Evolutionary conservation across 75 land plant species (phyloP).

Genomic region (Isoetes taiwanensis): DNA sequence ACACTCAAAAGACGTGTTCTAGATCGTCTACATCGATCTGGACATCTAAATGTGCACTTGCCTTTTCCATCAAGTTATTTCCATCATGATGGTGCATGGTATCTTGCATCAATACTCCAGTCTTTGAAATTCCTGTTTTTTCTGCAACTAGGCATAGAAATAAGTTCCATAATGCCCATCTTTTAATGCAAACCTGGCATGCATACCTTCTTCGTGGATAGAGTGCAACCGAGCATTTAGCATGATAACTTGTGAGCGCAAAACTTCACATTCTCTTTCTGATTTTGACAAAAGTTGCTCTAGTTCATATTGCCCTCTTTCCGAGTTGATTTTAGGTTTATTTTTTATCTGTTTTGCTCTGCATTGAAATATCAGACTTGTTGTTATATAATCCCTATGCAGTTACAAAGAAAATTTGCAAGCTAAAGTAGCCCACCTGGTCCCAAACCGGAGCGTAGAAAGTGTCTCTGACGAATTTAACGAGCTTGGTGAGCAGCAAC

Average conservation of each 20-base stretch:
- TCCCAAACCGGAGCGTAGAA: not conserved
- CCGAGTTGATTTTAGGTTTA: not conserved
- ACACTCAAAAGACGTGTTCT: not conserved
- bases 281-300: not conserved
- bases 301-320: not conserved
- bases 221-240: constrained; percentile 1
- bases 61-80: not conserved
- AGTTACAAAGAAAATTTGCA: not conserved
- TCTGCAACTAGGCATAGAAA: not conserved
- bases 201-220: not conserved
- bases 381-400: not conserved
- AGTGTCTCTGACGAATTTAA: not conserved
- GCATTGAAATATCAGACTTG: not conserved
- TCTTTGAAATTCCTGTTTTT: not conserved
- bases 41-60: not conserved
- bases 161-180: not conserved
- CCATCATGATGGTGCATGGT: not conserved
- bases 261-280: not conserved
- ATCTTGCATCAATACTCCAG: not conserved
- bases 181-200: not conserved
- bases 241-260: constrained; percentile 2
- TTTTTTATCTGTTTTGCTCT: constrained; percentile 4
- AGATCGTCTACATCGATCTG: not conserved
- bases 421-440: not conserved
- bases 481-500: constrained; percentile 5